Conservation (phyloP, 257 asterid genomes). For the Anisodus tanguticus region DNA sequence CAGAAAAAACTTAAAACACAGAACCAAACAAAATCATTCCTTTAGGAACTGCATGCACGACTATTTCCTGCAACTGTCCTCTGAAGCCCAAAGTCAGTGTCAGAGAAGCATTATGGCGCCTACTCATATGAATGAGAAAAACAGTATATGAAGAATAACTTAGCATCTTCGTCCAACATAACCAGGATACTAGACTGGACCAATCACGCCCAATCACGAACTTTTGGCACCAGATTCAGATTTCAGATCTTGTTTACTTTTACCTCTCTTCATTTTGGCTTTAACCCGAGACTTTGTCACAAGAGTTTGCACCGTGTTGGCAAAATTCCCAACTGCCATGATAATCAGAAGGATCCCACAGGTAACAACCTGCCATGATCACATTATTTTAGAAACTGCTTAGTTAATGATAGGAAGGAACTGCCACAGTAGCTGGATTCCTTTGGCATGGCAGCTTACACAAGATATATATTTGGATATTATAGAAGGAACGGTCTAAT, state of each 20-base stretch:
- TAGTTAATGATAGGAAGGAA: not conserved
- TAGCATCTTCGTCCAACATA: slow-evolving; percentile 27
- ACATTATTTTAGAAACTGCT: not conserved
- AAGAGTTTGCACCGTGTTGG: slow-evolving; percentile 89
- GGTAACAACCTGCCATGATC: slow-evolving; percentile 69
- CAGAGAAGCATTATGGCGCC: slow-evolving; percentile 1
- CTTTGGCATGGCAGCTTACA: slow-evolving; percentile 23
- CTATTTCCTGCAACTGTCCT: slow-evolving; percentile 29
- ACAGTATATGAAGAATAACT: not conserved
- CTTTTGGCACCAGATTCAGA: slow-evolving; percentile 51
- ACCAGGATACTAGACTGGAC: slow-evolving; percentile 7
- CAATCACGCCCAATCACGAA: slow-evolving; percentile 36
- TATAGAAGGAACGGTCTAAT: not conserved
- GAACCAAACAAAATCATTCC: slow-evolving; percentile 22
- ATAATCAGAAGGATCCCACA: slow-evolving; percentile 88
- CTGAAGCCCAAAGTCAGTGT: slow-evolving; percentile 27
- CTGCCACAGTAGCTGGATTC: not conserved
- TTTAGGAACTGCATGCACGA: not conserved
- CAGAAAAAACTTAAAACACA: not conserved
- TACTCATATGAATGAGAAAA: slow-evolving; percentile 24
- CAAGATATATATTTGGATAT: not conserved
- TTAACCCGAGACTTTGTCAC: slow-evolving; percentile 79
- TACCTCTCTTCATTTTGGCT: slow-evolving; percentile 78
- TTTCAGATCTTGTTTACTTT: slow-evolving; percentile 70
- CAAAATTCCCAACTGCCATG: slow-evolving; percentile 94